phyloP scores from a whole-genome alignment of 2,329 filamentous ascomycete genomes.

The Daldinia sp. region DNA sequence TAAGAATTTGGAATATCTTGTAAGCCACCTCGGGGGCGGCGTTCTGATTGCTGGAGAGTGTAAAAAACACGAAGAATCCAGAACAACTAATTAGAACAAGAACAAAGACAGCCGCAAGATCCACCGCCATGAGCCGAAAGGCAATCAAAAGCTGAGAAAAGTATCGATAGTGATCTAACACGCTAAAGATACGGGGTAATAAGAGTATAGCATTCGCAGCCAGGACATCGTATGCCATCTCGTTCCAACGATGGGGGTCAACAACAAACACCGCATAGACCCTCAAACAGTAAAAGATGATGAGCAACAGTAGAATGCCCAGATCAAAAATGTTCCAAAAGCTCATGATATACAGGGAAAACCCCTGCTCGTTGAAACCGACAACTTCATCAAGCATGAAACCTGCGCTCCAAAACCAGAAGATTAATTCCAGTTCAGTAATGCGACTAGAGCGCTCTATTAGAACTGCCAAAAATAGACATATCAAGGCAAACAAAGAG shows the following conservation, averaged over 20 bases:
- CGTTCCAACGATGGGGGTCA: slow-evolving; percentile 79
- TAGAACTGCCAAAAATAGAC: slow-evolving; percentile 86
- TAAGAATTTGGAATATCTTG: slow-evolving; percentile 90
- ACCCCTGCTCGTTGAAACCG: slow-evolving; percentile 96
- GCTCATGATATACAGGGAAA: slow-evolving; percentile 95
- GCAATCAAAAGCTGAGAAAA: slow-evolving; percentile 95
- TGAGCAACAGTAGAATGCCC: slow-evolving; percentile 85
- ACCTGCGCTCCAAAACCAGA: slow-evolving; percentile 98
- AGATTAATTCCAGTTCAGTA: slow-evolving; percentile 85
- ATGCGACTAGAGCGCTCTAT: slow-evolving; percentile 81
- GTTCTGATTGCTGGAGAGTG: slow-evolving; percentile 78
- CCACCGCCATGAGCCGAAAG: slow-evolving; percentile 92
- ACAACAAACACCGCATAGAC: slow-evolving; percentile 88
- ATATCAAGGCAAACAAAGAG: slow-evolving; percentile 86
- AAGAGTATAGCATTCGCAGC: slow-evolving; percentile 91
- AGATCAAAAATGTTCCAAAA: slow-evolving; percentile 98
- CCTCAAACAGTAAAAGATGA: slow-evolving; percentile 90
- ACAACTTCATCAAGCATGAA: slow-evolving; percentile 98
- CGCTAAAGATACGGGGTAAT: slow-evolving; percentile 90
- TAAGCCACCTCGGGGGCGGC: slow-evolving; percentile 83
- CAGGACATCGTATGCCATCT: slow-evolving; percentile 92
- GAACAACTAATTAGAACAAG: slow-evolving; percentile 90
- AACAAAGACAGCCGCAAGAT: slow-evolving; percentile 85
- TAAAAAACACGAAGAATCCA: slow-evolving; percentile 96
- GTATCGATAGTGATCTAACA: slow-evolving; percentile 94